Conservation (phyloP, 345 rosid genomes). For the Hibiscus mutabilis region DNA sequence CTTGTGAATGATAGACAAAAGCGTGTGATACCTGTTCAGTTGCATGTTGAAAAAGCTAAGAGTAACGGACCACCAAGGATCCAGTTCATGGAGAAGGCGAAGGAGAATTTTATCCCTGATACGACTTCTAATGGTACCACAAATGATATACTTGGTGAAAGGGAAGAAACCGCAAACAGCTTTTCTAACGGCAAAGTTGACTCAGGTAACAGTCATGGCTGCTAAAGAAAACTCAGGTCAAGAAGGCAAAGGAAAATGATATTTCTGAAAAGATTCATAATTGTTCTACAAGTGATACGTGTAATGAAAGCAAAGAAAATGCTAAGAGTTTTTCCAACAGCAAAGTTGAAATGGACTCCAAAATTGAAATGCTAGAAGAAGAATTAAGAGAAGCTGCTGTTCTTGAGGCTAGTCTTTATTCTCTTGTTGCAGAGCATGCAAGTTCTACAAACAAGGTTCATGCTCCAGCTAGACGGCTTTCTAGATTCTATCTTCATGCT, state of each 20-base stretch:
- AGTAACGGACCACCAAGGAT: constrained; percentile 15
- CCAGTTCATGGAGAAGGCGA: constrained; percentile 17
- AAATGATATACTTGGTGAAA: constrained; percentile 3
- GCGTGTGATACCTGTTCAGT: constrained; percentile 49
- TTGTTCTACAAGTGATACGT: constrained; percentile 9
- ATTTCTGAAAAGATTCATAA: constrained; percentile 14
- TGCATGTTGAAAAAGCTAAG: constrained; percentile 34
- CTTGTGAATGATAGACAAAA: constrained; percentile 33
- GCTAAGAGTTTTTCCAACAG: constrained; percentile 22
- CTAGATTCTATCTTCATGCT: constrained; percentile 77
- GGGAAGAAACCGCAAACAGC: constrained; percentile 14
- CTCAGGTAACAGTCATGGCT: constrained; percentile 22
- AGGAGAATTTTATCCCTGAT: constrained; percentile 17
- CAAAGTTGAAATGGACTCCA: constrained; percentile 37
- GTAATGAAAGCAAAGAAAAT: constrained; percentile 13
- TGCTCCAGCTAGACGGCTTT: constrained; percentile 86
- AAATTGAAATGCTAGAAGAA: constrained; percentile 64
- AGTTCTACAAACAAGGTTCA: constrained; percentile 72
- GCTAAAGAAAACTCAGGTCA: constrained; percentile 16
- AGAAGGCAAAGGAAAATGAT: constrained; percentile 24
- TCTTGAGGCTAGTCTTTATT: constrained; percentile 78
- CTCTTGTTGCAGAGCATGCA: constrained; percentile 86
- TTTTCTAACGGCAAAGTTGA: constrained; percentile 28
- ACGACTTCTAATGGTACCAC: constrained; percentile 7
- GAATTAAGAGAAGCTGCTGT: constrained; percentile 89